Percentiles rank a stretch among this genome's conserved stretches.
Evolutionary conservation across 768 basidiomycete genomes (phyloP).

Genomic region (Suillus weaverae): DNA sequence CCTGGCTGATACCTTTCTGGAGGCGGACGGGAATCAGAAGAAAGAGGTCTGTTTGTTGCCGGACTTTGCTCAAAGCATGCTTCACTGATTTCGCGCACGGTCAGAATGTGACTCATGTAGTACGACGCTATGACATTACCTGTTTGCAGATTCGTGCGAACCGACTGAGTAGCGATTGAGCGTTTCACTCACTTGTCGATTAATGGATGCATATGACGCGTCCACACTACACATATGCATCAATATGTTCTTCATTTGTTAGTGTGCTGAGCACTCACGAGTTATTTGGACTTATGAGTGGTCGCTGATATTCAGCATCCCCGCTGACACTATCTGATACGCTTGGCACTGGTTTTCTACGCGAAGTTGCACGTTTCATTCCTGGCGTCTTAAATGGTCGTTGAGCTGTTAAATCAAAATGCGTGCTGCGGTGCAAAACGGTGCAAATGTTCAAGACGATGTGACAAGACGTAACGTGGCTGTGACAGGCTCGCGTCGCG

Average conservation of each 20-base stretch:
- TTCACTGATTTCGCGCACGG: slow-evolving; percentile 12
- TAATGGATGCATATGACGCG: neutral
- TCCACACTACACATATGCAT: neutral
- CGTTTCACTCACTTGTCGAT: slow-evolving; percentile 4
- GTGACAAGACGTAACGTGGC: slow-evolving; percentile 15
- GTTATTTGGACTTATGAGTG: neutral
- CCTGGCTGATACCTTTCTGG: slow-evolving; percentile 57
- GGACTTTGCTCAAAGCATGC: neutral
- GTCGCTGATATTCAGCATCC: neutral
- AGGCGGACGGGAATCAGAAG: slow-evolving; percentile 13
- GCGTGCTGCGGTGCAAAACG: slow-evolving; percentile 11
- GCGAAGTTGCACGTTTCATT: slow-evolving; percentile 14
- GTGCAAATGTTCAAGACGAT: slow-evolving; percentile 16
- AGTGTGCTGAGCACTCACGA: neutral
- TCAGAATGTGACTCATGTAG: neutral
- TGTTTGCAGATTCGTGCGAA: slow-evolving; percentile 4
- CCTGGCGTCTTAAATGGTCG: neutral
- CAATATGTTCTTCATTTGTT: neutral
- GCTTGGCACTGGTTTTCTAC: slow-evolving; percentile 24
- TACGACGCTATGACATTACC: slow-evolving; percentile 4
- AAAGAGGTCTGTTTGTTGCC: neutral
- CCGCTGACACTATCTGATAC: slow-evolving; percentile 5
- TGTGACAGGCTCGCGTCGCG: slow-evolving; percentile 13
- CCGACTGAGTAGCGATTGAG: slow-evolving; percentile 4
- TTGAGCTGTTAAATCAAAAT: neutral